Evolutionary conservation across 495 filamentous ascomycete genomes (phyloP).

Genomic region (Aspergillus heteromorphus): DNA sequence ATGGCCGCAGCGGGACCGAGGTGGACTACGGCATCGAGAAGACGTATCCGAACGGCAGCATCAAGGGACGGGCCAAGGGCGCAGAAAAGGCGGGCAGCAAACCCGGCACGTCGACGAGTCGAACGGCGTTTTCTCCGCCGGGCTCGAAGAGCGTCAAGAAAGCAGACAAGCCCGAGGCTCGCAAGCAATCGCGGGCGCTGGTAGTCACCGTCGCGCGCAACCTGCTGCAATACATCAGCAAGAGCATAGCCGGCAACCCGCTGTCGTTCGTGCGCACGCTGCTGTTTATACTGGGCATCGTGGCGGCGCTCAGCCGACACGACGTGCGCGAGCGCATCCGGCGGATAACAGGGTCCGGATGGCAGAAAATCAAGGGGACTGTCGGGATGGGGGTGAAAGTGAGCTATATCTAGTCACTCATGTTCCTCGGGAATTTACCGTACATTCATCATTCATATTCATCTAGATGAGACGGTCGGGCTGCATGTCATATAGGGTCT

Average conservation of each 20-base stretch:
- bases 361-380: conserved; percentile 79
- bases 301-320: conserved; percentile 69
- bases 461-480: background rate
- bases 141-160: conserved; percentile 37
- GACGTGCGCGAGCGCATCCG: conserved; percentile 70
- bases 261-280: conserved; percentile 67
- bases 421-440: conserved; percentile 1
- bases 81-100: conserved; percentile 30
- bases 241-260: conserved; percentile 64
- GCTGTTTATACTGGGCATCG: conserved; percentile 74
- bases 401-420: conserved; percentile 69
- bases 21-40: conserved; percentile 53
- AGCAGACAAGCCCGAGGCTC: conserved; percentile 31
- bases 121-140: conserved; percentile 29
- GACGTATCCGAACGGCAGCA: conserved; percentile 28
- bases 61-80: conserved; percentile 30
- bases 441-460: background rate
- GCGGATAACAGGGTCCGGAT: conserved; percentile 59
- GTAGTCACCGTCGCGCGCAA: conserved; percentile 50
- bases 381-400: conserved; percentile 98
- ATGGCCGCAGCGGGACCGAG: conserved; percentile 47
- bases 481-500: conserved; percentile 10
- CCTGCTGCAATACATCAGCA: conserved; percentile 55
- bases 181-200: conserved; percentile 27
- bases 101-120: conserved; percentile 16